These are phyloP conservation scores for Ulvella scutata DNA, from an alignment of 139 green algal genomes.

Conservation along the genomic window DNA sequence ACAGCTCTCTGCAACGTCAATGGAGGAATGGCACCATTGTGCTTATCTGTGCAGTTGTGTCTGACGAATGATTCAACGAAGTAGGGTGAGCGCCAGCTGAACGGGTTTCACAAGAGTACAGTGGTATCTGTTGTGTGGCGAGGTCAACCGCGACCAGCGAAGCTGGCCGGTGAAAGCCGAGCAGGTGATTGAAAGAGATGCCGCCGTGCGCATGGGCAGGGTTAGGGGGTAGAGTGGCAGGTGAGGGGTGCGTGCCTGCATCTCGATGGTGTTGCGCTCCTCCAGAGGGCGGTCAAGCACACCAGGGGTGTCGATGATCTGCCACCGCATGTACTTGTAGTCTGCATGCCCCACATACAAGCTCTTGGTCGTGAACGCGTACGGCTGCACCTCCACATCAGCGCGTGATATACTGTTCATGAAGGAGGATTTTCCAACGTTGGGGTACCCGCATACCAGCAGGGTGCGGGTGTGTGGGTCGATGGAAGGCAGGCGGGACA, in stretches of 20 bases:
- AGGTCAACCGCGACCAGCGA: too few relatives aligned
- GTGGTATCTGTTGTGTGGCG: too few relatives aligned
- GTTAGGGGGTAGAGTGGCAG: not conserved
- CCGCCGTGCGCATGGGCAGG: too few relatives aligned
- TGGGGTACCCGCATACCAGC: slow-evolving; percentile 95
- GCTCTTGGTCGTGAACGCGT: slow-evolving; percentile 92
- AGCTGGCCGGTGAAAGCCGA: too few relatives aligned
- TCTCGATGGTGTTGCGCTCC: slow-evolving; percentile 99
- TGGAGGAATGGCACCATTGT: too few relatives aligned
- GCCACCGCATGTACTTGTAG: slow-evolving; percentile 95
- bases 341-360: slow-evolving; percentile 97
- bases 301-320: slow-evolving; percentile 96
- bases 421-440: slow-evolving; percentile 94
- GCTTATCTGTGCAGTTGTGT: too few relatives aligned
- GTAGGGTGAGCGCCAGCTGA: too few relatives aligned
- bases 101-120: too few relatives aligned
- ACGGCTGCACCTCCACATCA: slow-evolving; percentile 97
- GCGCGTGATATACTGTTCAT: slow-evolving; percentile 96
- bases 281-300: slow-evolving; percentile 96
- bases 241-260: slow-evolving; percentile 48
- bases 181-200: too few relatives aligned
- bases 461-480: slow-evolving; percentile 94
- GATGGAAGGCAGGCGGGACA: slow-evolving; percentile 90
- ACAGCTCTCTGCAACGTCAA: too few relatives aligned
- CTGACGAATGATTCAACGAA: too few relatives aligned